Evolutionary conservation across 495 filamentous ascomycete genomes (phyloP).

Genomic region (Annulohypoxylon moriforme): DNA sequence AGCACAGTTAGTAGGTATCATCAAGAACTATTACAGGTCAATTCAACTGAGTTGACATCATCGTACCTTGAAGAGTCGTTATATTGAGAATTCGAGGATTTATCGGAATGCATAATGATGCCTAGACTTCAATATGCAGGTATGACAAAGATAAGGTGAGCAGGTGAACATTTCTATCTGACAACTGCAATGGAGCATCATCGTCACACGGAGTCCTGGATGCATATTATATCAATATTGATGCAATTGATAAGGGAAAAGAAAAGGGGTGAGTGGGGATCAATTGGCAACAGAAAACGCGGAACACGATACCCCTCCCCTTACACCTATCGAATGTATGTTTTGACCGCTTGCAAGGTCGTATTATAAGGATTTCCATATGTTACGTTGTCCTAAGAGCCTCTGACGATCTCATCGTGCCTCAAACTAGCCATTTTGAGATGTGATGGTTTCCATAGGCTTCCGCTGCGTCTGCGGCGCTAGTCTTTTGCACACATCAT

Average conservation of each 20-base stretch:
- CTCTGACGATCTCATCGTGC: constrained; percentile 42
- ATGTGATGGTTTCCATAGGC: constrained; percentile 9
- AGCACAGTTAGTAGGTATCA: background rate
- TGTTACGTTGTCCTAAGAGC: constrained; percentile 26
- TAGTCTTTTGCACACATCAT: constrained; percentile 10
- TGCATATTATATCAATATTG: background rate
- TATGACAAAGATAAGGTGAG: background rate
- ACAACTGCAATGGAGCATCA: background rate
- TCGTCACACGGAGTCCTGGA: constrained; percentile 17
- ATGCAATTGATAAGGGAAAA: constrained; percentile 19
- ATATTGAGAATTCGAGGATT: background rate
- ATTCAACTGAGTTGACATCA: constrained; percentile 35
- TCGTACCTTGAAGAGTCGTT: background rate
- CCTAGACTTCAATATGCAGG: background rate
- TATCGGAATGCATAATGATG: constrained; percentile 36
- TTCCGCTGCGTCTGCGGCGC: constrained; percentile 23
- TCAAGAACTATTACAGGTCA: background rate
- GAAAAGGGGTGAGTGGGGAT: constrained; percentile 24
- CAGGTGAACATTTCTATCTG: constrained; percentile 8
- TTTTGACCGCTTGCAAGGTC: constrained; percentile 24
- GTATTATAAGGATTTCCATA: constrained; percentile 9
- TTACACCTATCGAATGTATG: background rate
- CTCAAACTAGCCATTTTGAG: constrained; percentile 31
- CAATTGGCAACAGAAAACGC: background rate
- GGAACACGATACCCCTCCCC: constrained; percentile 30